Base-by-base conservation (phyloP, 1,139 yeast genomes). In the Suhomyces bokatorum region DNA sequence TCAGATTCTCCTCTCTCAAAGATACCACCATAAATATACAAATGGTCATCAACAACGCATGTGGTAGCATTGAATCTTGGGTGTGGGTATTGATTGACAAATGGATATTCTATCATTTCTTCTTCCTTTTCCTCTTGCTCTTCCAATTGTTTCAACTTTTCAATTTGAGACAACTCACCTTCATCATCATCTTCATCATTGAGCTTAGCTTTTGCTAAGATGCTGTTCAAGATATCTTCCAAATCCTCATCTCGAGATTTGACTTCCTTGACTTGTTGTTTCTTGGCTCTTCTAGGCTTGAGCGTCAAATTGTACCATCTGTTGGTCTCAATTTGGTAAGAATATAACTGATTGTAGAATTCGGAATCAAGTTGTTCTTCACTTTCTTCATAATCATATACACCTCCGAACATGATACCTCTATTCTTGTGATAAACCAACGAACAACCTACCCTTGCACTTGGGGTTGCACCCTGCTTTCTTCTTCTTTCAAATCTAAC, bases 381-480 rank as follows among this genome's bases (percentile, higher is more conserved):
- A 30, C 96, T 91, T 64, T 93, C 99, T 54, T 90, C 97, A 49
- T 79, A 87, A 66, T 93, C 99, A 59, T 80, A 91, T 12, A 93
- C 99, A 51, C 99, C 99, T 34, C 98, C 99, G 69, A 91, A 93
- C 61, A 91, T 61, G 13, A 93, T 79, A 47, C 98, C 98, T 71
- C 98, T 81, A 49, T 95, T 95, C 57, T 90, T 87, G 65, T 93
- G 98, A 58, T 78, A 77, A 3, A 83, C 91, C 81, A 93, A 80
- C 4, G 95, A 85, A 60, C 96, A 87, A 0, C 99, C 99, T n/a
- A 88, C 97, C 57, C 99, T 79, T 17, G 97, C 87, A 4, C 90
- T 79, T 4, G 97, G 97, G 44, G 83, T 89, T 59, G 84, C 85
- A 1, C 97, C 96, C 59, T 89, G 95, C 55, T 87, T 89, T 52